phyloP scores from a whole-genome alignment of 192 early-diverging fungal genomes.

The Linnemannia hyalina region DNA sequence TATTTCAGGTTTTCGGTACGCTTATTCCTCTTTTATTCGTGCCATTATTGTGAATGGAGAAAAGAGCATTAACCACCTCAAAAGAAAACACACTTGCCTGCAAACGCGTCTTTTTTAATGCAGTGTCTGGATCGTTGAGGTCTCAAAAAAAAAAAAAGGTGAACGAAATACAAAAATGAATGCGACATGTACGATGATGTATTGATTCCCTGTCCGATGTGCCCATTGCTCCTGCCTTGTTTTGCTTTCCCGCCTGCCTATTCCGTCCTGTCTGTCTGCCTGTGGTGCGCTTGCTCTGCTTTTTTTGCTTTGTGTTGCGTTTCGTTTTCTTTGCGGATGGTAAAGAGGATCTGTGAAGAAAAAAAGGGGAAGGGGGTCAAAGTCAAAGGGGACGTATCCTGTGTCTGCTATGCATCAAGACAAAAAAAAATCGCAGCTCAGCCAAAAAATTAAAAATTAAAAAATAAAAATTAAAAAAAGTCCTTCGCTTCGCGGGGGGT shows the following conservation, averaged over 20 bases:
- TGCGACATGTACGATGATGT: background rate
- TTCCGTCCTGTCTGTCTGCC: too few relatives aligned
- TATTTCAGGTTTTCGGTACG: too few relatives aligned
- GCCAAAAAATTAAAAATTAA: background rate
- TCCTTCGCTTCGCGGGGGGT: background rate
- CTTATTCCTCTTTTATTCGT: too few relatives aligned
- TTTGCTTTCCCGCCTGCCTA: background rate
- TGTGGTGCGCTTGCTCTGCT: too few relatives aligned
- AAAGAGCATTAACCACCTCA: too few relatives aligned
- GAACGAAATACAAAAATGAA: background rate
- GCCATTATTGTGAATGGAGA: too few relatives aligned
- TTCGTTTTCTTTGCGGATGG: background rate
- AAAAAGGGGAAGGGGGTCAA: background rate
- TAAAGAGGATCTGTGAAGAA: background rate
- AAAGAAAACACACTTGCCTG: background rate
- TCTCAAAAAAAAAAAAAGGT: background rate
- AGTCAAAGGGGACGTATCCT: background rate
- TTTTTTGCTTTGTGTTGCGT: background rate
- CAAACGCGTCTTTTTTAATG: background rate
- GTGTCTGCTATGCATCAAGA: background rate
- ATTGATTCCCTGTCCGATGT: background rate
- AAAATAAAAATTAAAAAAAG: background rate
- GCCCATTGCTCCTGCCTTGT: background rate
- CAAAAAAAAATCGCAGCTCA: background rate
- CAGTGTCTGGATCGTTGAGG: background rate